Percentiles rank a stretch among this genome's conserved stretches.
phyloP scores from a whole-genome alignment of 176 grass and related monocot species.

The Miscanthus lutarioriparius region DNA sequence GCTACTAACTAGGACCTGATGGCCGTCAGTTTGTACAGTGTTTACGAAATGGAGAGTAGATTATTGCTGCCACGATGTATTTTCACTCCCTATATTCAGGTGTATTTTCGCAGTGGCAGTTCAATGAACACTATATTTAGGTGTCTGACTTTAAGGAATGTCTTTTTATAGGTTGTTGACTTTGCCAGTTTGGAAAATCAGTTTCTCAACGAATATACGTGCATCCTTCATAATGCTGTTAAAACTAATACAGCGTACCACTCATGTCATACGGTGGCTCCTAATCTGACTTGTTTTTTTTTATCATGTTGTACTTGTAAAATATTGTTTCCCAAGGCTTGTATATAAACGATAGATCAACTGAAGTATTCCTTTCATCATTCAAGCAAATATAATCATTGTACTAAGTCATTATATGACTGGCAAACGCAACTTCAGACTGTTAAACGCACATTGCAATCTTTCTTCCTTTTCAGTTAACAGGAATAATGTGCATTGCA shows the following conservation, averaged over 20 bases:
- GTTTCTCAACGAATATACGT: neutral
- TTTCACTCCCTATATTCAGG: constrained; percentile 2
- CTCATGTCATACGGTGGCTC: neutral
- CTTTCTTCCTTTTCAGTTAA: neutral
- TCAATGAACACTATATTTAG: constrained; percentile 4
- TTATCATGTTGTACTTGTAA: neutral
- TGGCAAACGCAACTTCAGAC: neutral
- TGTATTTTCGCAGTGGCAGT: neutral
- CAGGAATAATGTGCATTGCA: neutral
- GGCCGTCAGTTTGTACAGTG: constrained; percentile 29
- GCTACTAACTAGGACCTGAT: constrained; percentile 22
- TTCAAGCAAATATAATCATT: neutral
- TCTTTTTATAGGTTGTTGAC: neutral
- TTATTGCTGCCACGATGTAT: constrained; percentile 7
- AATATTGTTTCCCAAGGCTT: neutral
- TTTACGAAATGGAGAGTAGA: constrained; percentile 3
- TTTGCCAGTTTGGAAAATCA: neutral
- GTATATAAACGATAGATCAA: neutral
- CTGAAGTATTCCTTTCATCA: neutral
- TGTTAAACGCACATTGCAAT: neutral
- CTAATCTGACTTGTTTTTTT: neutral
- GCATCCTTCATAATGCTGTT: neutral
- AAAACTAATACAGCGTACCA: neutral
- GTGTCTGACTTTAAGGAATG: neutral
- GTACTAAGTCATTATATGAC: neutral